Conservation (phyloP, 768 basidiomycete genomes). For the Tephrocybe sp. region DNA sequence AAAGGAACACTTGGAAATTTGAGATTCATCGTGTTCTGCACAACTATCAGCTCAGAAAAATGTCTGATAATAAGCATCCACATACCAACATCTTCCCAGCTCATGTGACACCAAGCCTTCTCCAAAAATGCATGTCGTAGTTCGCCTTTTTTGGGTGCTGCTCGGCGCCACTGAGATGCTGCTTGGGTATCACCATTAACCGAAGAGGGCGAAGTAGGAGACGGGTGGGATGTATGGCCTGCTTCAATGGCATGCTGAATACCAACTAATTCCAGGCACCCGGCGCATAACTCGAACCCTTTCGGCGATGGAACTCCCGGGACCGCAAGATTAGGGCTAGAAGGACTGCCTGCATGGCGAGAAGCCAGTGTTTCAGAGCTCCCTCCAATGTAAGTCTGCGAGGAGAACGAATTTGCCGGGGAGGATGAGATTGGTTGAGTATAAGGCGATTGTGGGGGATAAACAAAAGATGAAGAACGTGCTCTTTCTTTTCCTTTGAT, state of each 20-base stretch:
- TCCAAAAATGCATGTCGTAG: slow-evolving; percentile 84
- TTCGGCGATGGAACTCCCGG: slow-evolving; percentile 16
- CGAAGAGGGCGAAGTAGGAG: slow-evolving; percentile 38
- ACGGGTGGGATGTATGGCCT: slow-evolving; percentile 46
- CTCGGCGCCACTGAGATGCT: slow-evolving; percentile 59
- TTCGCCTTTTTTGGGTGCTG: slow-evolving; percentile 74
- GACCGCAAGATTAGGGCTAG: slow-evolving; percentile 24
- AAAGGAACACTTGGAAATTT: slow-evolving; percentile 72
- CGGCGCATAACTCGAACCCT: slow-evolving; percentile 85
- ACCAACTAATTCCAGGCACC: slow-evolving; percentile 76
- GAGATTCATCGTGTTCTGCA: slow-evolving; percentile 65
- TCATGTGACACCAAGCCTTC: slow-evolving; percentile 77
- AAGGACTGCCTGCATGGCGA: slow-evolving; percentile 38
- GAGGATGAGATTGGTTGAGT: slow-evolving; percentile 24
- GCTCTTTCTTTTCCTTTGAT: slow-evolving; percentile 53
- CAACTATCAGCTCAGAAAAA: slow-evolving; percentile 1
- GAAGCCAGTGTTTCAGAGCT: slow-evolving; percentile 18
- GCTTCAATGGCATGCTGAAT: slow-evolving; percentile 73
- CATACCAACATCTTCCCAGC: slow-evolving; percentile 90
- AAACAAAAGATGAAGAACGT: slow-evolving; percentile 20
- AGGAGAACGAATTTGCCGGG: slow-evolving; percentile 24
- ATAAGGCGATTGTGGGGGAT: slow-evolving; percentile 34
- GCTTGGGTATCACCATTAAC: slow-evolving; percentile 53
- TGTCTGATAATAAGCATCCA: slow-evolving; percentile 12
- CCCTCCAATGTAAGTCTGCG: slow-evolving; percentile 34